Conservation (phyloP, 768 basidiomycete species). For the Boletellus sp. region DNA sequence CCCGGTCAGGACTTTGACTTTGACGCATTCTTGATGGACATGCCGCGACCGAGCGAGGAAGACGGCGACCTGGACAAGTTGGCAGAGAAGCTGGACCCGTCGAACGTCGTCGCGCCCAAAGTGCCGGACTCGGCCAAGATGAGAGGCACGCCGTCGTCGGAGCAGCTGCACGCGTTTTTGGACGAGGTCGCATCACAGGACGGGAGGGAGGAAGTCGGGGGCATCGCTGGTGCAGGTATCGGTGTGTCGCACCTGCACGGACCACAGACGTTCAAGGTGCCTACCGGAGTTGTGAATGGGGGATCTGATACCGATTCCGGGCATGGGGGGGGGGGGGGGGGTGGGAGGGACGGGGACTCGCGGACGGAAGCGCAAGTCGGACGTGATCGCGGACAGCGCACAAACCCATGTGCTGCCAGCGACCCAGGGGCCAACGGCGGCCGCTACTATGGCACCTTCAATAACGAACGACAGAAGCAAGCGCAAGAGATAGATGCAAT, state of each 20-base stretch:
- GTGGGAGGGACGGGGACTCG: slow-evolving; percentile 6
- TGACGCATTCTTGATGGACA: slow-evolving; percentile 39
- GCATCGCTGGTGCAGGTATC: not conserved
- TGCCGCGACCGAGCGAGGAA: slow-evolving; percentile 30
- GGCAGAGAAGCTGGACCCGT: slow-evolving; percentile 32
- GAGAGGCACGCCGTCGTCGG: slow-evolving; percentile 30
- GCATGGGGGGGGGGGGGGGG: not conserved
- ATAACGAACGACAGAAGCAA: slow-evolving; percentile 21
- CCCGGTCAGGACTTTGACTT: slow-evolving; percentile 34
- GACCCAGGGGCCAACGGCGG: not conserved
- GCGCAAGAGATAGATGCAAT: slow-evolving; percentile 26
- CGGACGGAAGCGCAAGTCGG: slow-evolving; percentile 41
- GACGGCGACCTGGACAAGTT: slow-evolving; percentile 32
- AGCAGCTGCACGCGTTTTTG: slow-evolving; percentile 41
- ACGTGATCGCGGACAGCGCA: slow-evolving; percentile 19
- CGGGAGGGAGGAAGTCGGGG: slow-evolving; percentile 9
- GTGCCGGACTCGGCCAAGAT: slow-evolving; percentile 28
- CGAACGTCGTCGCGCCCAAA: slow-evolving; percentile 21
- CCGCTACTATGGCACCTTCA: not conserved
- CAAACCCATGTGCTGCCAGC: not conserved
- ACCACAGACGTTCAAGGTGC: slow-evolving; percentile 6
- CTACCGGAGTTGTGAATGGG: not conserved
- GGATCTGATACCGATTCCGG: not conserved
- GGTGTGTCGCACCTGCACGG: not conserved
- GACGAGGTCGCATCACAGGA: slow-evolving; percentile 40